A percentile compares a stretch with the other conserved stretches of the same genome.
phyloP scores from a whole-genome alignment of 2,329 filamentous ascomycete species.

The Aspergillus hortae region DNA sequence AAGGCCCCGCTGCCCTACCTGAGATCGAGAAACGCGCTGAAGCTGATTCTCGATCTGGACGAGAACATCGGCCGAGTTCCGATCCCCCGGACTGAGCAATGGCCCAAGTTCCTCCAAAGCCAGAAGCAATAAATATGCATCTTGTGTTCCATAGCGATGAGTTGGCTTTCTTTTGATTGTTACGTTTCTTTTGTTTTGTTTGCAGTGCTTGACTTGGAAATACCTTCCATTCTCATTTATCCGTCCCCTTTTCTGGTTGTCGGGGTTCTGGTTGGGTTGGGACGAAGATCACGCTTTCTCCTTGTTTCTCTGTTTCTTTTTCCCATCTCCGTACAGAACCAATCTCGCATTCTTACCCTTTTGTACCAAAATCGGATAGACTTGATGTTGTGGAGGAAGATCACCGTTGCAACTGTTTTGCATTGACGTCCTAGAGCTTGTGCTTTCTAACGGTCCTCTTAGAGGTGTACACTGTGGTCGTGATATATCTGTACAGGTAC shows the following conservation, averaged over 20 bases:
- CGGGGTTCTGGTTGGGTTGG: slow-evolving; percentile 9
- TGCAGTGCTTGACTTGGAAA: slow-evolving; percentile 14
- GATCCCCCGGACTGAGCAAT: slow-evolving; percentile 46
- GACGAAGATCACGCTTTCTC: slow-evolving; percentile 2
- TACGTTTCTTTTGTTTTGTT: slow-evolving; percentile 10
- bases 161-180: slow-evolving; percentile 13
- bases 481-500: slow-evolving; percentile 9
- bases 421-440: slow-evolving; percentile 9
- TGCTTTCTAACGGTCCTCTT: not conserved
- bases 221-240: slow-evolving; percentile 20
- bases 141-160: slow-evolving; percentile 25
- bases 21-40: slow-evolving; percentile 82
- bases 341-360: slow-evolving; percentile 12
- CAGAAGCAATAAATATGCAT: slow-evolving; percentile 25
- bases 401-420: slow-evolving; percentile 4
- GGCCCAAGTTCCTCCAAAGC: slow-evolving; percentile 34
- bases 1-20: slow-evolving; percentile 63
- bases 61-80: slow-evolving; percentile 81
- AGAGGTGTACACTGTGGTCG: not conserved
- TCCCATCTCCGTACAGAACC: slow-evolving; percentile 8
- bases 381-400: slow-evolving; percentile 4
- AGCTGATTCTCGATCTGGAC: slow-evolving; percentile 92
- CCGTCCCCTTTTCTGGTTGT: slow-evolving; percentile 8
- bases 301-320: slow-evolving; percentile 3
- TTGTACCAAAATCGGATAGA: slow-evolving; percentile 23